phyloP scores from a whole-genome alignment of 306 rosid species.

The Begonia fuchsioides region DNA sequence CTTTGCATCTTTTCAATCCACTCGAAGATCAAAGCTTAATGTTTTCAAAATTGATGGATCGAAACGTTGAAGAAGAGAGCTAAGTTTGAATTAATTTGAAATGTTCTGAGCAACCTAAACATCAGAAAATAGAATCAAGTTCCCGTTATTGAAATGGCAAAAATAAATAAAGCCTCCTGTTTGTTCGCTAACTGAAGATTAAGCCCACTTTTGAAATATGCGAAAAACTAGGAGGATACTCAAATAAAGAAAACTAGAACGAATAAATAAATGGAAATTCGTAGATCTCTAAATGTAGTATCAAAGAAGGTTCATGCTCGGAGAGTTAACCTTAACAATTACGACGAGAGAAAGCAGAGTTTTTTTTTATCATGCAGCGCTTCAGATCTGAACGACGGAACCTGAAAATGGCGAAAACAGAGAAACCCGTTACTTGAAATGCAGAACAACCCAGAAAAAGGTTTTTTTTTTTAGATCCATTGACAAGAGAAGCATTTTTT shows the following conservation, averaged over 20 bases:
- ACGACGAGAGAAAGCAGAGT: slow-evolving; percentile 13
- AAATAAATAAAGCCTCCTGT: neutral
- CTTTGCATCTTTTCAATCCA: slow-evolving; percentile 62
- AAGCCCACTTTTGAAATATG: slow-evolving; percentile 1
- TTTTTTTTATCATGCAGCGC: slow-evolving; percentile 9
- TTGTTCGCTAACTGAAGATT: neutral
- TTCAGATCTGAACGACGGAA: slow-evolving; percentile 43
- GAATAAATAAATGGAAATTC: neutral
- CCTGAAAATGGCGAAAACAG: slow-evolving; percentile 16
- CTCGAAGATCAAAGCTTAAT: slow-evolving; percentile 12
- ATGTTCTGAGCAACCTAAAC: slow-evolving; percentile 37
- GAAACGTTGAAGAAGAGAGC: slow-evolving; percentile 6
- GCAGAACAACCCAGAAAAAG: slow-evolving; percentile 5
- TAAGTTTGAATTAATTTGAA: slow-evolving; percentile 24
- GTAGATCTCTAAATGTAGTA: slow-evolving; percentile 27
- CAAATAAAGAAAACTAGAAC: neutral
- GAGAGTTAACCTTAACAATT: slow-evolving; percentile 13
- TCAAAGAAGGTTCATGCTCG: slow-evolving; percentile 7
- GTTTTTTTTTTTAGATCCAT: slow-evolving; percentile 4
- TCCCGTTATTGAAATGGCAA: slow-evolving; percentile 37
- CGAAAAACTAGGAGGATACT: slow-evolving; percentile 14
- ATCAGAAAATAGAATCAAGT: slow-evolving; percentile 31
- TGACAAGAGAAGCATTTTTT: slow-evolving; percentile 14
- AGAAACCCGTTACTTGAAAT: slow-evolving; percentile 8
- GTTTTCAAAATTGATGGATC: slow-evolving; percentile 11